Conservation (phyloP, 805 yeast genomes). For the Candida oleophila region DNA sequence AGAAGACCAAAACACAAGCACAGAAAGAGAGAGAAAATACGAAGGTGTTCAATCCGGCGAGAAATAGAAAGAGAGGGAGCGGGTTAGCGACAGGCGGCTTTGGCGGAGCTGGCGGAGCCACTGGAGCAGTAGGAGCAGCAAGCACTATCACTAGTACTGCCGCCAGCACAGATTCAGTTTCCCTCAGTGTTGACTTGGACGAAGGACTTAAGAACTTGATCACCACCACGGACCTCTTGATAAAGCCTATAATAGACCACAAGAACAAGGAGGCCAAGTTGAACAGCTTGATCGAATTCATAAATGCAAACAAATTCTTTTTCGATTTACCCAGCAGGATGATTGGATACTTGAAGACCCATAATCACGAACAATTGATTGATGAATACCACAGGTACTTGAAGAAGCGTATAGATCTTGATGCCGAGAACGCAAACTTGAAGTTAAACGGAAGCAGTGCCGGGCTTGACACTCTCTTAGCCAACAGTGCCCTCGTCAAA, state of each 20-base stretch:
- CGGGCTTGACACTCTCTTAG: conserved; percentile 7
- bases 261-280: conserved; percentile 34
- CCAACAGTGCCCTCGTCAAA: conserved; percentile 27
- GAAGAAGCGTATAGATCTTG: conserved; percentile 18
- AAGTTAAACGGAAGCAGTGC: not conserved
- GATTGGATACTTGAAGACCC: conserved; percentile 23
- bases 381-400: conserved; percentile 32
- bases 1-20: conserved; percentile 30
- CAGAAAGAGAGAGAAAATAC: conserved; percentile 34
- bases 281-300: conserved; percentile 32
- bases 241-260: conserved; percentile 41
- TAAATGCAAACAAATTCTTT: conserved; percentile 28
- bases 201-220: conserved; percentile 38
- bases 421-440: not conserved
- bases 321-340: conserved; percentile 37
- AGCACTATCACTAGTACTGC: conserved; percentile 10
- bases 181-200: conserved; percentile 35
- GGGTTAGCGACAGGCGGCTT: too few relatives aligned
- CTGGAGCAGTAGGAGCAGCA: conserved; percentile 15
- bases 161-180: conserved; percentile 15
- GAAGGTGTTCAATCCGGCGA: conserved; percentile 36
- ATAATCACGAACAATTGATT: conserved; percentile 36
- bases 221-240: conserved; percentile 34
- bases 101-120: too few relatives aligned
- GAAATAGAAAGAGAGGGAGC: not conserved